Conservation (phyloP, 768 basidiomycete genomes). For the Mycena indigotica region DNA sequence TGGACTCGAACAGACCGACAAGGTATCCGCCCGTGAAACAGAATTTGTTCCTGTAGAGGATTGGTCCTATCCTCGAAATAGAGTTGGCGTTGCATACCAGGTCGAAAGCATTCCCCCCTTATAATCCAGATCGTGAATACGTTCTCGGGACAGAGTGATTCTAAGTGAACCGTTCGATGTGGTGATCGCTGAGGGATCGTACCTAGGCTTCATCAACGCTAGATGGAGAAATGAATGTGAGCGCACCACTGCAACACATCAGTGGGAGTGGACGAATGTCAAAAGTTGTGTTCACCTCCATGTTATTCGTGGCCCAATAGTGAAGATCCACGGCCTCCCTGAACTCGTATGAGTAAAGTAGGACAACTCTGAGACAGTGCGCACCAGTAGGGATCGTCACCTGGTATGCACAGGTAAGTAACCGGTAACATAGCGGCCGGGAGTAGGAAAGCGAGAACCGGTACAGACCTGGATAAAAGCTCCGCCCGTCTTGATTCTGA, state of each 20-base stretch:
- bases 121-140: slow-evolving; percentile 72
- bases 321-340: slow-evolving; percentile 86
- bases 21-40: slow-evolving; percentile 90
- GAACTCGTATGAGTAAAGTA: slow-evolving; percentile 35
- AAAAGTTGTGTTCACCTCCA: no score
- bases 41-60: slow-evolving; percentile 91
- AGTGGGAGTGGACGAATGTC: no score
- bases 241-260: no score
- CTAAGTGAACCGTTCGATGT: slow-evolving; percentile 75
- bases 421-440: no score
- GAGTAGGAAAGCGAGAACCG: no score
- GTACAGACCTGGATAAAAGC: slow-evolving; percentile 59
- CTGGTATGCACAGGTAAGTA: no score
- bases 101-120: slow-evolving; percentile 66
- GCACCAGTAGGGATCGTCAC: slow-evolving; percentile 23
- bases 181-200: slow-evolving; percentile 73
- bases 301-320: slow-evolving; percentile 58
- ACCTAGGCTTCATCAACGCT: no score
- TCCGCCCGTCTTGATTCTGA: no score
- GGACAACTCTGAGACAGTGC: slow-evolving; percentile 58
- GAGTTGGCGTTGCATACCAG: slow-evolving; percentile 12
- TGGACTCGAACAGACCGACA: slow-evolving; percentile 52
- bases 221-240: no score
- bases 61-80: not conserved
- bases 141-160: slow-evolving; percentile 68